These are phyloP conservation scores for Populus nigra DNA, from an alignment of 345 rosid genomes.

Conservation along the genomic window DNA sequence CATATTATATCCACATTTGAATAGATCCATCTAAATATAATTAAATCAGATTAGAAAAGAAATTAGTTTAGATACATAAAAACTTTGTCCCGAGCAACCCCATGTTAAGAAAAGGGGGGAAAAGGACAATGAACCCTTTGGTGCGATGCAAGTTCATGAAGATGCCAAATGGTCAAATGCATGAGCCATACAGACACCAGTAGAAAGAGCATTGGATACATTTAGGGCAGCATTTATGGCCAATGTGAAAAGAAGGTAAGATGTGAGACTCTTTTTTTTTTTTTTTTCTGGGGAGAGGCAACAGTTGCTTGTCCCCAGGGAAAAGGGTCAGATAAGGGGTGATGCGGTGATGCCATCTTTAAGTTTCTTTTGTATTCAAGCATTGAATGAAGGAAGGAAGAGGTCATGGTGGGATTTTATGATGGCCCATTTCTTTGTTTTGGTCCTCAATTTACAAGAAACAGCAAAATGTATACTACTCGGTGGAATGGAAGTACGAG, in stretches of 20 bases:
- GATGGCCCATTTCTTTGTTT: constrained; percentile 2
- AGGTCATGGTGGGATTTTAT: neutral
- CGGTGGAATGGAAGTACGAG: too few relatives aligned
- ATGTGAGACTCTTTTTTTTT: too few relatives aligned
- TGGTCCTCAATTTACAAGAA: too few relatives aligned
- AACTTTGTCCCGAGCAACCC: too few relatives aligned
- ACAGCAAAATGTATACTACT: too few relatives aligned
- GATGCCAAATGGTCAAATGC: constrained; percentile 31
- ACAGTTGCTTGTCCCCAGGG: constrained; percentile 33
- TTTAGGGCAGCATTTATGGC: constrained; percentile 7
- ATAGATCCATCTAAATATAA: too few relatives aligned
- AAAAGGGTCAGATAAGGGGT: constrained; percentile 27
- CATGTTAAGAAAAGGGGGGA: too few relatives aligned
- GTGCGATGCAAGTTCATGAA: neutral
- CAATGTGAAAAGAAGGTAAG: neutral
- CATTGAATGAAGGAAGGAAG: neutral
- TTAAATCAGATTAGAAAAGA: too few relatives aligned
- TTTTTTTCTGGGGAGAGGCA: constrained; percentile 18
- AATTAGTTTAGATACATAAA: too few relatives aligned
- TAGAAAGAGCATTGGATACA: constrained; percentile 10
- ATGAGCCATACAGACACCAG: neutral
- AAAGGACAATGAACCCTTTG: too few relatives aligned
- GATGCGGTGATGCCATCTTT: neutral
- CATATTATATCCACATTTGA: too few relatives aligned
- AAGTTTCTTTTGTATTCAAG: neutral